Evolutionary conservation across 1,284 basidiomycete genomes (phyloP), one percentile per base, ranked within the genome.

Genomic region (Malassezia pachydermatis): DNA sequence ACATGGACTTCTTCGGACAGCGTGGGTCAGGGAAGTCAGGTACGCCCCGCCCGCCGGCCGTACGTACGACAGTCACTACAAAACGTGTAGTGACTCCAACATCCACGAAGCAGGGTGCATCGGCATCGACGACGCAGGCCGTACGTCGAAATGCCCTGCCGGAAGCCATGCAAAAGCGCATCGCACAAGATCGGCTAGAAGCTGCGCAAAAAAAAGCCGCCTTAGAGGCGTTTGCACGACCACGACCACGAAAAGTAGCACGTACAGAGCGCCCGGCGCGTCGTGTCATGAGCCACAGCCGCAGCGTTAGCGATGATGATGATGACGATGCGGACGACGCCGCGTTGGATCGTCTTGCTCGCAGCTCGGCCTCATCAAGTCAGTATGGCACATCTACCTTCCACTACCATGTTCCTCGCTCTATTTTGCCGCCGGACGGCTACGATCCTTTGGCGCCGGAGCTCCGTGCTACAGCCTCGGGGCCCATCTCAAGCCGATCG

Each of bases 331-430:
- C 41, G 4, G 41, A 36, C 22, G 32, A 35, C 24, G 42, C 24
- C 10, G 24, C 28, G 14, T 19, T n/a, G 2, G 17, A 25, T 6
- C 20, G 22, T 16, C 41, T 43, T 4, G 20, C 41, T 6, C 41
- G 41, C 28, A 38, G 36, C 22, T 24, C 36, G 4, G 25, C 22
- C 22, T 24, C 25, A n/a, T 3, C 36, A 38, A 22, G 36, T 38
- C 13, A 38, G 2, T n/a, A 38, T 38, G 36, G 36, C 22, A n/a
- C n/a, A n/a, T 36, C 34, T 10, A 22, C 16, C 14, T 48, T 41
- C 24, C 48, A 56, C 27, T 62, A 64, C 27, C 43, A 42, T 16
- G 57, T 58, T 2, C 50, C 58, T 3, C 55, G 62, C 3, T 50
- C 55, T 35, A 59, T 64, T 30, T 19, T 58, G 14, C 43, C 50